Conservation (phyloP, 495 filamentous ascomycete species). For the Neurospora terricola region DNA sequence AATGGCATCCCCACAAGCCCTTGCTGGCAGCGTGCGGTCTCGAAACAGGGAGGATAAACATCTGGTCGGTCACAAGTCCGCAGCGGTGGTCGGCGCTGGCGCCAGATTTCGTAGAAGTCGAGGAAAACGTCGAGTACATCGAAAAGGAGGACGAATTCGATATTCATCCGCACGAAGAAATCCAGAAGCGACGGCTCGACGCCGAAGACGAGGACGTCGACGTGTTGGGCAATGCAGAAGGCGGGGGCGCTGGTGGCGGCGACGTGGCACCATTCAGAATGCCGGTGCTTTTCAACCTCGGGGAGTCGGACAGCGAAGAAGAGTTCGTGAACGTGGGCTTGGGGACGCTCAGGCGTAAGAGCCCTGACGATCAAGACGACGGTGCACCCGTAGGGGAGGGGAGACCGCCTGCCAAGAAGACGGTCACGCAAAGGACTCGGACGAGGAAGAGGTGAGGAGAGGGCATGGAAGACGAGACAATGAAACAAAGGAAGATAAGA, state of each 20-base stretch:
- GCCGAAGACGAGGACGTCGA: constrained; percentile 81
- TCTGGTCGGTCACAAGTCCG: constrained; percentile 85
- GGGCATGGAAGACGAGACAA: constrained; percentile 18
- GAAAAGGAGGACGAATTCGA: constrained; percentile 97
- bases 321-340: constrained; percentile 79
- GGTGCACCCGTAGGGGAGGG: constrained; percentile 23
- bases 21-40: constrained; percentile 82
- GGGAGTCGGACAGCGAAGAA: constrained; percentile 67
- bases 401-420: constrained; percentile 23
- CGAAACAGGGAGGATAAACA: constrained; percentile 79
- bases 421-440: constrained; percentile 10
- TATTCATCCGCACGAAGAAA: constrained; percentile 89
- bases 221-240: constrained; percentile 54
- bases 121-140: constrained; percentile 95
- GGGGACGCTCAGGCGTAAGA: constrained; percentile 73
- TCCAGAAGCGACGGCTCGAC: constrained; percentile 81
- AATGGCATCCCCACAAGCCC: constrained; percentile 92
- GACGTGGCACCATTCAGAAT: constrained; percentile 64
- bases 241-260: constrained; percentile 39
- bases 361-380: constrained; percentile 39
- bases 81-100: constrained; percentile 96
- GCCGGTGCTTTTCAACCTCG: constrained; percentile 77
- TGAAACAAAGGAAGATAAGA: constrained; percentile 6
- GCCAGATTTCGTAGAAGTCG: constrained; percentile 93
- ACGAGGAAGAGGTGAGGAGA: constrained; percentile 21